Conservation (phyloP, 257 asterid species). For the Ajuga chamaepitys region DNA sequence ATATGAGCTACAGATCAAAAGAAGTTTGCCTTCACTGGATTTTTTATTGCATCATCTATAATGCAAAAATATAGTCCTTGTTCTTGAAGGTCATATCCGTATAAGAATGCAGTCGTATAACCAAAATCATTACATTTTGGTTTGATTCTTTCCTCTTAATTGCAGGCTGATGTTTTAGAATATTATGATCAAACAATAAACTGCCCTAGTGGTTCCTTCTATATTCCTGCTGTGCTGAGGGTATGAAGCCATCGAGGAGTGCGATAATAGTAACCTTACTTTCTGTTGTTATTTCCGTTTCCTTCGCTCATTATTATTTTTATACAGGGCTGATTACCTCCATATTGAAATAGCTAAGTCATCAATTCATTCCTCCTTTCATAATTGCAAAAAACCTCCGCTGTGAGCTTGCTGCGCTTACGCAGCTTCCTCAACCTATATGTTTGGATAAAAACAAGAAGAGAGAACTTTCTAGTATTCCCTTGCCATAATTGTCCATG, state of each 20-base stretch:
- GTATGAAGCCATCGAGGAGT: slow-evolving; percentile 37
- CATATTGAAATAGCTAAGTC: background rate
- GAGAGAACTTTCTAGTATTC: background rate
- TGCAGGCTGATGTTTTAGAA: slow-evolving; percentile 97
- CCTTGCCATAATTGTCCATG: background rate
- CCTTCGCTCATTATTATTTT: slow-evolving; percentile 1
- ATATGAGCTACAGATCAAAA: background rate
- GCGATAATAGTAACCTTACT: slow-evolving; percentile 5
- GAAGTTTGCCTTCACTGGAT: background rate
- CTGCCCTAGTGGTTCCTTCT: slow-evolving; percentile 83
- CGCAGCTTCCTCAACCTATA: background rate
- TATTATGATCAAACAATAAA: slow-evolving; percentile 84
- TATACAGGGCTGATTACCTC: background rate
- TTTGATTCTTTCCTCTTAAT: slow-evolving; percentile 14
- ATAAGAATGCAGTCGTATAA: background rate
- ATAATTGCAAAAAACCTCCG: background rate
- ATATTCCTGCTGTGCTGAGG: slow-evolving; percentile 94
- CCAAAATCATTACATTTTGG: background rate
- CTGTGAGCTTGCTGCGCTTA: background rate
- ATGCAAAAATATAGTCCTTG: background rate
- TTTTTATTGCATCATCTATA: background rate
- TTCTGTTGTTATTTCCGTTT: background rate
- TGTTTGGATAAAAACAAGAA: too few species aligned
- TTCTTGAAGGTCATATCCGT: background rate
- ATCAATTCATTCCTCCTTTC: background rate